Base-by-base conservation (phyloP, 805 yeast genomes). In the Ogataea philodendri region DNA sequence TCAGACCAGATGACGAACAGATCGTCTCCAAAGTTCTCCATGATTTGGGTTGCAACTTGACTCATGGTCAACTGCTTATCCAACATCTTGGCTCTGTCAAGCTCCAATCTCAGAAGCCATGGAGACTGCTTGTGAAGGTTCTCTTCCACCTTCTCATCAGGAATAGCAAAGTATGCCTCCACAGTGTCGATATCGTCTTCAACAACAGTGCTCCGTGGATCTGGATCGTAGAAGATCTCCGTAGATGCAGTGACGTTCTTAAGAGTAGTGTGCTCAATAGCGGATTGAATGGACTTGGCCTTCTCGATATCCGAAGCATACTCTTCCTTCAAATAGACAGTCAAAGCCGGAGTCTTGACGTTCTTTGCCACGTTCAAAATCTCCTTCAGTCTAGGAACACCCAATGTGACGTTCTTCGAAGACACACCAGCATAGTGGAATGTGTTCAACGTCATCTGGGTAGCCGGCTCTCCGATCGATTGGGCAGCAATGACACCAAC, bases 401-500 rank as follows among this genome's bases (percentile, higher is more conserved):
- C 96, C 48, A 90, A 76, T 3, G 96, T 88, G 45, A 88, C 96
- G 62, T 88, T 88, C 81, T 87, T 88, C 3, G 96, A 85, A 21
- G 95, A 88, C 42, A 88, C 96, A 81, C 96, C 96, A 11, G 96
- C 96, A 70, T 86, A 88, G 70, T 88, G 96, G 89, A 88, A 89
- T 51, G 97, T 89, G 58, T 89, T 89, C 65, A 89, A 74, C 3
- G 97, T 89, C 97, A 89, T 89, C 65, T 89, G 97, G 20, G 97
- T 89, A 25, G 97, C 96, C 33, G 97, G 97, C 61, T 89, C 97
- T 70, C 97, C 97, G 66, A 89, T 89, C 22, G 96, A 87, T 69
- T 89, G 97, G 2, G 97, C 96, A 35, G 97, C 97, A 55, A 89
- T 76, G 34, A 89, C 95, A 70, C 97, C 97, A 40, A 89, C 97